Evolutionary conservation across 805 yeast species (phyloP), one percentile per base, ranked within the genome.

Genomic region (Vanderwaltozyma polyspora): DNA sequence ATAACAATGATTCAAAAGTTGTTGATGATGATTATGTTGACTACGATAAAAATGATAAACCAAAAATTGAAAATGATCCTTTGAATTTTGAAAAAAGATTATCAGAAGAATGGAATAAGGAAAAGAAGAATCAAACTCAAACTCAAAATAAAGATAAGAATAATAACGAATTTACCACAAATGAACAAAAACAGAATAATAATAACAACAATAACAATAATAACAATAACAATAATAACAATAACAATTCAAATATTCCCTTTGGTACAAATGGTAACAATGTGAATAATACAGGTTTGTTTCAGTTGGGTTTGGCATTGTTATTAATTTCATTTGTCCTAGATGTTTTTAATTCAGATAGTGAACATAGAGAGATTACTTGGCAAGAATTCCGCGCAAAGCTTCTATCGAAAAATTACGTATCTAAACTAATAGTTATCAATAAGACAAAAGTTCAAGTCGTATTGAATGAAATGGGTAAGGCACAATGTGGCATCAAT

Each of bases 361-460:
- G 53, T 24, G 55, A 56, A n/a, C 48, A 55, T 5, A 58, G 60
- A 35, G 86, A 83, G 50, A 66, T 89, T 39, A 76, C 95, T 2
- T 91, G 86, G 79, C 97, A 91, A 62, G 94, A 89, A 51, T 89
- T 91, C 63, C 71, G 84, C 28, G 65, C 77, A 5, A 67, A 76
- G 31, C 78, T 77, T 49, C 66, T 91, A 40, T 82, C 79, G 41
- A 81, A 76, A 47, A 86, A 86, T 5, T 67, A 74, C 28, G 99
- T 91, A 11, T 68, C 75, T 31, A 74, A 71, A 43, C 64, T 91
- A 34, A 59, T 75, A 14, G 87, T 91, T 6, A 75, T 84, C 21
- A 89, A 91, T 62, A 79, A 80, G 48, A 64, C 73, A 10, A 68
- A 69, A 31, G 98, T 85, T 6, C 70, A 78, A 35, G 81, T 89